Evolutionary conservation across 257 asterid genomes (phyloP).

Genomic region (Lycium ferocissimum): DNA sequence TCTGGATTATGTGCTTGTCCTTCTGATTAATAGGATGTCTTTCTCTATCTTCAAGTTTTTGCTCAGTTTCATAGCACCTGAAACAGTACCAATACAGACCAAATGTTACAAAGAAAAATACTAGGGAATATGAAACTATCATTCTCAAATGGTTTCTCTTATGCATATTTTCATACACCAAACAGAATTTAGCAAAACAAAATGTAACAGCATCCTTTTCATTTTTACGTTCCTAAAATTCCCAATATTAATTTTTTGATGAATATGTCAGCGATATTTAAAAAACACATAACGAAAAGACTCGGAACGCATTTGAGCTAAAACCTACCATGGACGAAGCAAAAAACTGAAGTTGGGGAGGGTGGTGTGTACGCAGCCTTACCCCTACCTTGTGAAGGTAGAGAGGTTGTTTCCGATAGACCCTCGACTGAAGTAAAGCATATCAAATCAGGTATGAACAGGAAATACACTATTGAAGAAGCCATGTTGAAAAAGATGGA

Average conservation of each 20-base stretch:
- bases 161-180: neutral
- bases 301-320: neutral
- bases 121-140: neutral
- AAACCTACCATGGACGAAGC: neutral
- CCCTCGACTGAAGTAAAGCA: no score
- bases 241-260: constrained; percentile 9
- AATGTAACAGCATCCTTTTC: constrained; percentile 12
- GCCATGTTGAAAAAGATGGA: neutral
- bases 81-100: constrained; percentile 26
- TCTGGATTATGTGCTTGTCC: constrained; percentile 85
- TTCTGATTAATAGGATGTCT: constrained; percentile 85
- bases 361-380: no score
- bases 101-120: constrained; percentile 1
- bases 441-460: no score
- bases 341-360: neutral
- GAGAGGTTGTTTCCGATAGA: no score
- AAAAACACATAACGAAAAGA: neutral
- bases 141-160: neutral
- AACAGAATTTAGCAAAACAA: neutral
- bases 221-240: neutral
- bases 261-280: neutral
- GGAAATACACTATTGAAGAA: neutral
- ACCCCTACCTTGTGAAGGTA: no score
- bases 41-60: constrained; percentile 81
- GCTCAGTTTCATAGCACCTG: constrained; percentile 92